Conservation (phyloP, 2,329 filamentous ascomycete genomes). For the Xylaria sp. region DNA sequence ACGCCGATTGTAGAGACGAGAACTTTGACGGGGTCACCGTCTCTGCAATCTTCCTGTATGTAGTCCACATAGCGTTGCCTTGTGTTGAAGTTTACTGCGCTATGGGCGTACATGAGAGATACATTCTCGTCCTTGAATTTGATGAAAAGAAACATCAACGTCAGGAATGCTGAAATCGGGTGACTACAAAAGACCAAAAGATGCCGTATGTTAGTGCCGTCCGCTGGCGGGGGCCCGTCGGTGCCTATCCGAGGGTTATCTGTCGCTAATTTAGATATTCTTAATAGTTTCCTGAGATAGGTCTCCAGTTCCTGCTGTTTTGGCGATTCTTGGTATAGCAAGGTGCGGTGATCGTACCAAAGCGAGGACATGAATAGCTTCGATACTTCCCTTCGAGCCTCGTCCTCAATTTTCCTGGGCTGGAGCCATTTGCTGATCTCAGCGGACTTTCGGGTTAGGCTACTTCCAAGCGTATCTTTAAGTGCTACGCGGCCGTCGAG, state of each 20-base stretch:
- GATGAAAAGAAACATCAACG: slow-evolving; percentile 13
- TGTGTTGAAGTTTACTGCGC: background rate
- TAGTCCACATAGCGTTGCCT: background rate
- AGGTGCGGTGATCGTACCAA: background rate
- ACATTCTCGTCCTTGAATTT: background rate
- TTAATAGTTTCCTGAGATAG: background rate
- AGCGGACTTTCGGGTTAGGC: background rate
- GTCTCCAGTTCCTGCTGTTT: background rate
- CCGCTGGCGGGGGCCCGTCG: slow-evolving; percentile 5
- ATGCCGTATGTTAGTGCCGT: slow-evolving; percentile 9
- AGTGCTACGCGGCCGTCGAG: background rate
- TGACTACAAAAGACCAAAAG: slow-evolving; percentile 11
- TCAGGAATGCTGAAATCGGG: slow-evolving; percentile 10
- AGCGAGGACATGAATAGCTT: background rate
- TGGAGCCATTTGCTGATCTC: background rate
- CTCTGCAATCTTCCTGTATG: background rate
- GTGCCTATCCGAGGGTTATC: background rate
- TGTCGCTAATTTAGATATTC: background rate
- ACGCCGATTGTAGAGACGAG: slow-evolving; percentile 14
- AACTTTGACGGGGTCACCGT: slow-evolving; percentile 1
- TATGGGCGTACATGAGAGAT: slow-evolving; percentile 14
- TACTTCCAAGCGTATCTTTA: background rate
- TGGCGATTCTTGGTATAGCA: background rate
- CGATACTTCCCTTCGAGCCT: background rate
- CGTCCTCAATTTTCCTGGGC: background rate